Evolutionary conservation across 2,329 filamentous ascomycete species (phyloP), one percentile per base, ranked within the genome.

Genomic region (Paecilomyces niveus): DNA sequence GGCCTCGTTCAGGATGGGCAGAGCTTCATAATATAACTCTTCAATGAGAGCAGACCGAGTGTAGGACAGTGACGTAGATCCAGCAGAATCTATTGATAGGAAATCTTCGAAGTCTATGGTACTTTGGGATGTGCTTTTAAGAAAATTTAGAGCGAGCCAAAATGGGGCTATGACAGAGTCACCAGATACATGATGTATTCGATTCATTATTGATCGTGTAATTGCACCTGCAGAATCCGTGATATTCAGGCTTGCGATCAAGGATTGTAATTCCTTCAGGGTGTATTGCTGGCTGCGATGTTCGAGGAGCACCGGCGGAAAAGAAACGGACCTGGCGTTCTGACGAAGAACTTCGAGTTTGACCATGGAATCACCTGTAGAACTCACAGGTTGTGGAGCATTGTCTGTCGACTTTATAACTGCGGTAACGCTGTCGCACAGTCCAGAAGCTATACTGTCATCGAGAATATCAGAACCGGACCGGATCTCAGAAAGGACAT

Each of bases 61-160:
- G 13, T 63, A 62, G 32, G 59, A 58, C 21, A 68, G 55, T 9
- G 64, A 59, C 24, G 67, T 60, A 39, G 64, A 62, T 10, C 76
- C 73, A 8, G 73, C 58, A 22, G 72, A 67, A 22, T 76, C 70
- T 24, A 81, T 78, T 83, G 74, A 65, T 86, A 96, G 74, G 45
- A 94, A 85, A 45, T 86, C 83, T 58, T 89, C 85, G 3, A 90
- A 71, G 6, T 83, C 82, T 1, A 80, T 76, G 15, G 80, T 78
- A 1, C 78, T 74, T 3, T 75, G 71, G 18, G 84, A 76, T 7
- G 81, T 78, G 3, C 83, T 80, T 67, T 86, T 86, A 8, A 92
- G 73, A 1, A 93, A 80, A 64, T 89, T 85, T 58, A 92, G 84
- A 0, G 89, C 83, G 2, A 96, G 78, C 92, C 92, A 97, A 65